Base-by-base conservation (phyloP, 345 rosid genomes). In the Arabidopsis suecica region DNA sequence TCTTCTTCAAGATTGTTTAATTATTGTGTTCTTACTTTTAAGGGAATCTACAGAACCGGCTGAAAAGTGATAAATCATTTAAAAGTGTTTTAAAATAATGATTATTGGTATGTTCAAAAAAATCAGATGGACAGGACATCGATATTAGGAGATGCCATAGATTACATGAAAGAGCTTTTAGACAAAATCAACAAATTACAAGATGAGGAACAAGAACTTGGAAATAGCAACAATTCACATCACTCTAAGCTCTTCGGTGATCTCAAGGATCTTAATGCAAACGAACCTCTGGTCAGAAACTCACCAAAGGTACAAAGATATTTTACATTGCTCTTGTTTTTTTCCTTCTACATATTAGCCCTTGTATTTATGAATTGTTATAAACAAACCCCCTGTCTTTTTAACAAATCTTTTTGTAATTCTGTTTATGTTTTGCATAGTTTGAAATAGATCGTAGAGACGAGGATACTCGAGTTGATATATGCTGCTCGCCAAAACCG, bases 401-500 rank as follows among this genome's bases (percentile, higher is more conserved):
- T 5, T 22, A 25, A 25, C 28, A 25, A 25, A 25, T 16, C 18
- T 16, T 16, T 16, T 16, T 16, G 18, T 16, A 12, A 28, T 6
- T 6, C 53, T 63, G 20, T 5, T 48, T 22, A 4, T 78, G 68
- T 58, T 78, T 7, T 78, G 57, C 71, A 75, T 89, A 91, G 98
- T 94, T 94, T 79, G 83, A 89, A 61, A 87, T 94, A 40, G 87
- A 86, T 33, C 81, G 83, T 68, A 83, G 84, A 84, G 87, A 82
- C 5, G 83, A 33, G 9, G 89, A 84, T 63, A 87, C 93, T 49
- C 73, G 82, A 72, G 81, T 94, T 18, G 92, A 90, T 14, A 88
- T 94, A 57, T 84, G 96, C 80, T 94, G 97, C 69, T 84, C 95
- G 30, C 68, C 86, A 2, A 91, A 86, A 80, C 98, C 95, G 30